Base-by-base conservation (phyloP, 2,329 filamentous ascomycete species). In the Colletotrichum theobromicola region DNA sequence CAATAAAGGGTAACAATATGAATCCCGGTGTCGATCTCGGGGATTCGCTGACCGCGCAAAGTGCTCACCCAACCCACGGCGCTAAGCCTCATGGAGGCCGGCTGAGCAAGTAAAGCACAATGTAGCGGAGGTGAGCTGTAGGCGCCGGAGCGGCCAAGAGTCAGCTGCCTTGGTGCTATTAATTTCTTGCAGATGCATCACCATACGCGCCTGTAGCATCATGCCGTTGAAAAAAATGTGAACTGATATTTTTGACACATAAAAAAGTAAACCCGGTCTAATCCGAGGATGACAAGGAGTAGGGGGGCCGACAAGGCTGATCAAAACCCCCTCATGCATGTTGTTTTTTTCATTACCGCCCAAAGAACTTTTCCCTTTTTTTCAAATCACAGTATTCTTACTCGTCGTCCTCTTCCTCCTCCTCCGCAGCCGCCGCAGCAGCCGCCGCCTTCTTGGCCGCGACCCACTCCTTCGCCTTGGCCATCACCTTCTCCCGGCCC, bases 381-480 rank as follows among this genome's bases (percentile, higher is more conserved):
- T 71, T 57, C 10, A 50, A 50, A 50, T 18, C 57, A n/a, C 28
- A 7, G 5, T 32, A 24, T 28, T 18, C 53, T 65, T 76, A 79
- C 78, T 84, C 82, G 74, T 83, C 82, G 77, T 83, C 82, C 70
- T 83, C 83, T 37, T 84, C 84, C 50, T 82, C 82, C 37, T 77
- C 81, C 18, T 79, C 83, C 5, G 81, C 83, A 5, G 83, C 83
- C 77, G 83, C 83, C 79, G 80, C 80, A 4, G 80, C 83, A 2
- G 82, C 82, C 4, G 83, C 83, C 77, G 83, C 84, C 80, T 87
- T 87, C 77, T 78, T 85, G 66, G 86, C 85, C 65, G 88, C 91
- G 35, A 93, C 92, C 88, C 93, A 96, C 78, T 93, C 92, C 80
- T 90, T 90, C 53, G 94, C 94, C 83, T 92, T 89, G 30, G 90